Evolutionary conservation across 495 filamentous ascomycete genomes (phyloP).

Genomic region (Cenococcum geophilum): DNA sequence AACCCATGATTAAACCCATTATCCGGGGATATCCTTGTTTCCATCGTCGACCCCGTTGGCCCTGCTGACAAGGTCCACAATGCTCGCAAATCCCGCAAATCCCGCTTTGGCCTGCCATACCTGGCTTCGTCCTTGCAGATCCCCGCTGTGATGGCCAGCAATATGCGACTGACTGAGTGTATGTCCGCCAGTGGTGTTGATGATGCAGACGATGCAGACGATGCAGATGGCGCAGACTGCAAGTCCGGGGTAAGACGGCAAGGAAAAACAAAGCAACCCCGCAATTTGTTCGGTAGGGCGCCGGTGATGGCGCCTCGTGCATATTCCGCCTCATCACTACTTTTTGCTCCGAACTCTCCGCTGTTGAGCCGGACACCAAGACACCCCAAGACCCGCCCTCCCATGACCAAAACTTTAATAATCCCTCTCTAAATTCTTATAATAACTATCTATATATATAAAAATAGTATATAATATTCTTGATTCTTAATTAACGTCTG

Average conservation of each 20-base stretch:
- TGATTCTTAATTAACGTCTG: no score
- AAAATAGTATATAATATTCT: no score
- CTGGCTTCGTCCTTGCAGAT: neutral
- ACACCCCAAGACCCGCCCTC: no score
- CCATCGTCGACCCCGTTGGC: neutral
- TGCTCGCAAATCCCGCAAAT: no score
- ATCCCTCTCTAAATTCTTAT: no score
- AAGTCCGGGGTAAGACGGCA: neutral
- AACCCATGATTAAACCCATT: neutral
- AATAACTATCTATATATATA: no score
- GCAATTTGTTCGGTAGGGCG: neutral
- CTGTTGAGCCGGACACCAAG: no score
- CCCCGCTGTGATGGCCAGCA: neutral
- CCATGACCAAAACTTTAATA: no score
- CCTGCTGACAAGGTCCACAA: neutral
- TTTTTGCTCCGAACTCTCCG: no score
- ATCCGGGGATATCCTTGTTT: neutral
- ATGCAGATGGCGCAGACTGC: neutral
- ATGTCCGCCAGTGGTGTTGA: neutral
- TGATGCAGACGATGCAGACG: neutral
- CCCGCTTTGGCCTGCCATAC: neutral
- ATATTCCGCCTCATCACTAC: conserved; percentile 30
- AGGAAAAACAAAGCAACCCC: neutral
- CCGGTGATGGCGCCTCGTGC: neutral
- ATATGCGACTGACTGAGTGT: neutral